Percentiles rank a stretch among this genome's conserved stretches.
Evolutionary conservation across 2,329 filamentous ascomycete genomes (phyloP).

Genomic region (Botrytis byssoidea): DNA sequence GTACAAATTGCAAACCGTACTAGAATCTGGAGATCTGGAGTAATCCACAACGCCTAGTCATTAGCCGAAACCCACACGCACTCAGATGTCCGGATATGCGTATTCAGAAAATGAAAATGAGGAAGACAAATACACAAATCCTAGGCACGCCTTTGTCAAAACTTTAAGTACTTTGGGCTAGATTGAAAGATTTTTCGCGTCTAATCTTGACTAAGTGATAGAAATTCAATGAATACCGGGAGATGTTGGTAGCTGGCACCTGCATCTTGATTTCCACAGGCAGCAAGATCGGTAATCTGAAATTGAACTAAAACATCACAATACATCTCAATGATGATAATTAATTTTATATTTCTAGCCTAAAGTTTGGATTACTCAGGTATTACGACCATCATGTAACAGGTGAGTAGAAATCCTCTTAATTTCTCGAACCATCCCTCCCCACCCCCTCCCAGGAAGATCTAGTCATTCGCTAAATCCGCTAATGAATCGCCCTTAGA

Average conservation of each 20-base stretch:
- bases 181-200: not conserved
- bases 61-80: not conserved
- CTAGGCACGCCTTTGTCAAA: not conserved
- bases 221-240: not conserved
- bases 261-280: not conserved
- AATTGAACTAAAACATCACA: not conserved
- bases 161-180: not conserved
- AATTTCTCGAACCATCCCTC: not conserved
- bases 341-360: fast-evolving
- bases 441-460: fast-evolving
- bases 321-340: not conserved
- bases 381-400: not conserved
- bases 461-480: not conserved
- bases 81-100: not conserved
- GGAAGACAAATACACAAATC: not conserved
- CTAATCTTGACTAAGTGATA: not conserved
- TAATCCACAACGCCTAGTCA: not conserved
- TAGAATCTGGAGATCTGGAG: not conserved
- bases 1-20: not conserved
- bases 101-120: not conserved
- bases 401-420: no score
- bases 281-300: not conserved
- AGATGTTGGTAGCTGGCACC: not conserved
- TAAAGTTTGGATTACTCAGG: not conserved
- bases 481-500: not conserved